Percentiles rank a stretch among this genome's conserved stretches.
Evolutionary conservation across 768 basidiomycete genomes (phyloP).

Genomic region (Leucosporidium creatinivorum): DNA sequence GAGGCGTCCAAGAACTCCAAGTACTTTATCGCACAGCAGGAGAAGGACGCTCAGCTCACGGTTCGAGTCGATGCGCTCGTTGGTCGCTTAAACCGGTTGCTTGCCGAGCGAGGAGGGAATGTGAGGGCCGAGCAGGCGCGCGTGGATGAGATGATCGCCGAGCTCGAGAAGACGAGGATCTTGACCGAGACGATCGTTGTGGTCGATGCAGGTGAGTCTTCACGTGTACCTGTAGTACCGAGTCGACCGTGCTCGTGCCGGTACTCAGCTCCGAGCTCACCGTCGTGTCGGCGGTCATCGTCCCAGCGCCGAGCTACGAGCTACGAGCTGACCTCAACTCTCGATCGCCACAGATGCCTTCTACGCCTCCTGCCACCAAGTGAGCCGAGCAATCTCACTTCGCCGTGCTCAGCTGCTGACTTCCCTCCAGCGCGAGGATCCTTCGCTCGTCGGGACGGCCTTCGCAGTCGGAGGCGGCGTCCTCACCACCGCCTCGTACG

Average conservation of each 20-base stretch:
- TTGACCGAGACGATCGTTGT: constrained; percentile 79
- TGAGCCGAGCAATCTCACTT: too few species aligned
- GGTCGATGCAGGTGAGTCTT: constrained; percentile 94
- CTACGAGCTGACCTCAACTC: neutral
- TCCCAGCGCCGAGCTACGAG: constrained; percentile 18
- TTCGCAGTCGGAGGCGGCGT: constrained; percentile 73
- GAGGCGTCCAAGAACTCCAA: constrained; percentile 54
- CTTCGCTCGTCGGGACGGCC: constrained; percentile 42
- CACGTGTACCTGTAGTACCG: constrained; percentile 56
- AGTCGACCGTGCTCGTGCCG: too few species aligned
- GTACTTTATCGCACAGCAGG: constrained; percentile 89
- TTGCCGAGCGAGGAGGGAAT: constrained; percentile 3
- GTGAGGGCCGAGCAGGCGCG: constrained; percentile 7
- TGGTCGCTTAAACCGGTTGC: neutral
- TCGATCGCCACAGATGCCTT: constrained; percentile 42
- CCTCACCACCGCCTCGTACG: constrained; percentile 56
- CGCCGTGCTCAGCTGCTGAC: too few species aligned
- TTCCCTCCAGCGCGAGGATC: constrained; percentile 27
- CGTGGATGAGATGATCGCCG: constrained; percentile 41
- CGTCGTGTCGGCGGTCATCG: too few species aligned
- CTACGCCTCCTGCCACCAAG: constrained; percentile 46
- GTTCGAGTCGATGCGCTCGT: constrained; percentile 7
- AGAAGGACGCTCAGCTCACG: constrained; percentile 77
- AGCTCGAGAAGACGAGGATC: constrained; percentile 69
- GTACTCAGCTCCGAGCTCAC: constrained; percentile 18